A percentile compares a stretch with the other conserved stretches of the same genome.
Conservation (phyloP, 2,329 filamentous ascomycete genomes). For the Fusarium coicis region DNA sequence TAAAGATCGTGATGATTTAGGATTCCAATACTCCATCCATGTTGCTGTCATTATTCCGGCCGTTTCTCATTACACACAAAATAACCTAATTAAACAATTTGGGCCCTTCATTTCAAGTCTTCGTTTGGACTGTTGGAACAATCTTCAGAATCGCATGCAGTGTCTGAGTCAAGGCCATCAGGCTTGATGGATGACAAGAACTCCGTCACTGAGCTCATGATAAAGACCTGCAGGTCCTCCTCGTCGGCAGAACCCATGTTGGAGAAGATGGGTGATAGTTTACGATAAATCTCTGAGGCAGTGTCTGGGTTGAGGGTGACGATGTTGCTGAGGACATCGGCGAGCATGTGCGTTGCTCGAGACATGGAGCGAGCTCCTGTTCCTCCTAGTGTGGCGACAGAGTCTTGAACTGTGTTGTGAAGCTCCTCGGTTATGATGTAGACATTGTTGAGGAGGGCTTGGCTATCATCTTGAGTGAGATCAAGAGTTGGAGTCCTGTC, state of each 20-base stretch:
- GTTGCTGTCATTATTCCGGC: background rate
- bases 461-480: background rate
- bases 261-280: background rate
- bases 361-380: constrained; percentile 10
- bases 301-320: background rate
- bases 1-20: constrained; percentile 10
- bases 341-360: background rate
- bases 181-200: background rate
- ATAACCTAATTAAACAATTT: background rate
- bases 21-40: background rate
- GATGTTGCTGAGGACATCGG: background rate
- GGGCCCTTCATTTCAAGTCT: background rate
- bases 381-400: background rate
- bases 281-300: background rate
- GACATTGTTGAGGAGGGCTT: fast-evolving
- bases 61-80: constrained; percentile 1
- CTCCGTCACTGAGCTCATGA: background rate
- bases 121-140: background rate
- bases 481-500: background rate
- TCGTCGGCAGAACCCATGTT: background rate
- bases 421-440: background rate
- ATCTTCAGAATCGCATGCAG: background rate
- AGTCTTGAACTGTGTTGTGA: background rate
- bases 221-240: background rate
- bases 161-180: background rate